Evolutionary conservation across 2,329 filamentous ascomycete species (phyloP), one percentile per base, ranked within the genome.

Genomic region (Cytospora paraplurivora): DNA sequence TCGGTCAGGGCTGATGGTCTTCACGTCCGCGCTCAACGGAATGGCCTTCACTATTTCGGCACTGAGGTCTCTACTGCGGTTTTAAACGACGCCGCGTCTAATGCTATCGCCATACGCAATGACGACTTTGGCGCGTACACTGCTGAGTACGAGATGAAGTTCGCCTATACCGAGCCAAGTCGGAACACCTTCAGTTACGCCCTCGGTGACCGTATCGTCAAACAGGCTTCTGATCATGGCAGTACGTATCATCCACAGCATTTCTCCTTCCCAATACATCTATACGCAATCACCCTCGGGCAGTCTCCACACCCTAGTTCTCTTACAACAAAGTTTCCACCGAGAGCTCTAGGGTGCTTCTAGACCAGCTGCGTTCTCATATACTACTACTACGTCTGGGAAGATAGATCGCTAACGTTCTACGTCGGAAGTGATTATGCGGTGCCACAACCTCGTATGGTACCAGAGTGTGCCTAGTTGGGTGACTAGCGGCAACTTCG

Each of bases 101-200:
- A 81, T 32, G 72, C 74, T 8, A 82, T 87, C 60, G 76, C 86
- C 37, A 79, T 78, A 65, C 76, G 85, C 69, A 74, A 69, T 3
- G 74, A 77, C 38, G 84, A 87, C 68, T 88, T 88, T 68, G 86
- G 86, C 27, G 81, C 85, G 70, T 79, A 87, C 33, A 88, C 86
- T 0, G 84, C 85, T 0, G 82, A 81, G 53, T 88, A 89, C 70
- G 79, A 80, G 7, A 82, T 86, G 72, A 80, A 84, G 78, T 89
- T 84, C 84, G 79, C 85, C 68, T 76, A 79, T 66, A 85, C 78
- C n/a, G 85, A 90, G 76, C 84, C 85, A 1, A 72, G 75, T 47
- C 80, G 78, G 57, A 79, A 77, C 44, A 72, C 78, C 56, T 90
- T 89, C 76, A 81, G 80, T 68, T 89, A 80, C 72, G 79, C 78